These are phyloP conservation scores for Oryza meridionalis DNA, from an alignment of 176 grass and related monocot genomes.

Conservation along the genomic window DNA sequence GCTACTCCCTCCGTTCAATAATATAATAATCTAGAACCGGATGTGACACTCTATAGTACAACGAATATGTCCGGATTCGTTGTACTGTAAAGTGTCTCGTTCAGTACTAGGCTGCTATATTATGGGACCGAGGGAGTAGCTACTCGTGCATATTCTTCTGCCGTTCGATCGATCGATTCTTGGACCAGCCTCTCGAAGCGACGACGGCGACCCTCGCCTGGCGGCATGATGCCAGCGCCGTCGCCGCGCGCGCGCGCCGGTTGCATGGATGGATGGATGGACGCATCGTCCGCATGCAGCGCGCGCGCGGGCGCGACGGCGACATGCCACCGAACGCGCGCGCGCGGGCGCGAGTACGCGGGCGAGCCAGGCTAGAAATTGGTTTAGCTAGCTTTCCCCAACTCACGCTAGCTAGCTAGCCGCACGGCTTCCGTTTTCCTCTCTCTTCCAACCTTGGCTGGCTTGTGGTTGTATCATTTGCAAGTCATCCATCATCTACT, in stretches of 20 bases:
- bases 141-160: background rate
- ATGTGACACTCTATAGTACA: too few species aligned
- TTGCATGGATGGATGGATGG: too few species aligned
- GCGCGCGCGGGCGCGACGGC: slow-evolving; percentile 1
- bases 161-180: background rate
- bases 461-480: slow-evolving; percentile 36
- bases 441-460: background rate
- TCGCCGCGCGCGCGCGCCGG: too few species aligned
- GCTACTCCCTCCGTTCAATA: background rate
- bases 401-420: slow-evolving; percentile 41
- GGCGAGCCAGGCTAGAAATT: background rate
- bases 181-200: slow-evolving; percentile 35
- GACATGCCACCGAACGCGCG: slow-evolving; percentile 38
- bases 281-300: background rate
- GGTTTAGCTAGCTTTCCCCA: slow-evolving; percentile 30
- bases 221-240: too few species aligned
- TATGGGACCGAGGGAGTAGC: too few species aligned
- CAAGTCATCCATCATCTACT: slow-evolving; percentile 38
- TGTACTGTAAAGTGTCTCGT: too few species aligned
- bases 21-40: too few species aligned
- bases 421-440: background rate
- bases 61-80: too few species aligned
- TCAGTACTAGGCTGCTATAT: too few species aligned
- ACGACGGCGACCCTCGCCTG: background rate
- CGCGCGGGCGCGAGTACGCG: too few species aligned